Evolutionary conservation across 257 asterid species (phyloP).

Genomic region (Solanum tarapatanum): DNA sequence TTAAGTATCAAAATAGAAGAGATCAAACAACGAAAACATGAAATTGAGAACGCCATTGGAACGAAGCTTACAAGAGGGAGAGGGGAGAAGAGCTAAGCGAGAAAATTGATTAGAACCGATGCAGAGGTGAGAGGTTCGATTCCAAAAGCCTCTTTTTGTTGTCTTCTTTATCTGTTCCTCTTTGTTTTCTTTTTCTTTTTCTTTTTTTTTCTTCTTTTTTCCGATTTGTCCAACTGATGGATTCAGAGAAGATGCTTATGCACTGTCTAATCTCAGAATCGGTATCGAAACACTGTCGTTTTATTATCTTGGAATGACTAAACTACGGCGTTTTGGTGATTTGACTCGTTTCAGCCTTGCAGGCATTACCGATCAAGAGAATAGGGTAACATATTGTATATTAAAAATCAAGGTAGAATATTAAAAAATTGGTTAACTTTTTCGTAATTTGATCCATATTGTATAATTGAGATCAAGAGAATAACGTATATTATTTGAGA

Average conservation of each 20-base stretch:
- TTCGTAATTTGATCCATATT: too few species aligned
- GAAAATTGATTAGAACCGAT: neutral
- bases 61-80: conserved; percentile 27
- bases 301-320: too few species aligned
- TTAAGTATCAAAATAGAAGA: conserved; percentile 12
- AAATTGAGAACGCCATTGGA: neutral
- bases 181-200: neutral
- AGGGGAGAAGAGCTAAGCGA: conserved; percentile 1
- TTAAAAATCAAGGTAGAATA: too few species aligned
- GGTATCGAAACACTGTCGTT: neutral
- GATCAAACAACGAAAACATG: conserved; percentile 5
- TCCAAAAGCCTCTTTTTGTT: conserved; percentile 1
- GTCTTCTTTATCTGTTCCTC: neutral
- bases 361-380: neutral
- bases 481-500: too few species aligned
- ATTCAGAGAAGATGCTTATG: neutral
- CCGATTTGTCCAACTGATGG: conserved; percentile 23
- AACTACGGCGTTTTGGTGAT: neutral
- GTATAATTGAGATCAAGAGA: too few species aligned
- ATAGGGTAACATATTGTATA: too few species aligned
- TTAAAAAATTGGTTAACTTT: too few species aligned
- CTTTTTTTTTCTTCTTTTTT: neutral
- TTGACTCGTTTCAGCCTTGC: neutral
- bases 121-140: conserved; percentile 12
- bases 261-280: neutral